These are phyloP conservation scores for Hordeum pubiflorum DNA, from an alignment of 202 grass and related monocot species.

Conservation along the genomic window DNA sequence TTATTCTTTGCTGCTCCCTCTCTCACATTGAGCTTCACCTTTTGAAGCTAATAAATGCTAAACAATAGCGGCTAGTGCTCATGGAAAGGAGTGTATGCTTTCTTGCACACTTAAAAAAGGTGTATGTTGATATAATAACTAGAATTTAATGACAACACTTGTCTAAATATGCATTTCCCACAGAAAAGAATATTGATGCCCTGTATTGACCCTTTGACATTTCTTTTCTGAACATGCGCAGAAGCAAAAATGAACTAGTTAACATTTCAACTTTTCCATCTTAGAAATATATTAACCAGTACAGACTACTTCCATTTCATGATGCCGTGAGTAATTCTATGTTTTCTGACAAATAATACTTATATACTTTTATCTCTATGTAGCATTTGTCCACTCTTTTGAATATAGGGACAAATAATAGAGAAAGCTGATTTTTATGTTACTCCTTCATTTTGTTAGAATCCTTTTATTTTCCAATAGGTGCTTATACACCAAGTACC, in stretches of 20 bases:
- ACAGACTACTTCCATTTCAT: not conserved
- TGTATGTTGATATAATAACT: not conserved
- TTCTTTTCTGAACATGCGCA: not conserved
- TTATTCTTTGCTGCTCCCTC: not conserved
- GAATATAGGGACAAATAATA: not conserved
- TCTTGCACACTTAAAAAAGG: not conserved
- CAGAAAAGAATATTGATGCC: not conserved
- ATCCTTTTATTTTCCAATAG: not conserved
- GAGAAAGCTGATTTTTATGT: not conserved
- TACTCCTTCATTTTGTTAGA: not conserved
- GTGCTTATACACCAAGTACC: not conserved
- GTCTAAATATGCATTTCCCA: not conserved
- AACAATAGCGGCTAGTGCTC: not conserved
- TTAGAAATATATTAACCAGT: not conserved
- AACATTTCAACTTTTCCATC: not conserved
- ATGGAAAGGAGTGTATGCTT: not conserved
- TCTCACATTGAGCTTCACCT: not conserved
- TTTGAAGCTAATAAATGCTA: constrained; percentile 21
- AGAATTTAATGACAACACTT: not conserved
- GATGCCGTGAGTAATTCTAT: not conserved
- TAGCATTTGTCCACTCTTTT: not conserved
- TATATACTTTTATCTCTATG: too few species aligned
- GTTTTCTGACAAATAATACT: not conserved
- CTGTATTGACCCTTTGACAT: not conserved
- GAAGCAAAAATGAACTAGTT: not conserved